A percentile compares a stretch with the other conserved stretches of the same genome.
These are phyloP conservation scores for Leccinum holopus DNA, from an alignment of 1,284 basidiomycete genomes.

Conservation along the genomic window DNA sequence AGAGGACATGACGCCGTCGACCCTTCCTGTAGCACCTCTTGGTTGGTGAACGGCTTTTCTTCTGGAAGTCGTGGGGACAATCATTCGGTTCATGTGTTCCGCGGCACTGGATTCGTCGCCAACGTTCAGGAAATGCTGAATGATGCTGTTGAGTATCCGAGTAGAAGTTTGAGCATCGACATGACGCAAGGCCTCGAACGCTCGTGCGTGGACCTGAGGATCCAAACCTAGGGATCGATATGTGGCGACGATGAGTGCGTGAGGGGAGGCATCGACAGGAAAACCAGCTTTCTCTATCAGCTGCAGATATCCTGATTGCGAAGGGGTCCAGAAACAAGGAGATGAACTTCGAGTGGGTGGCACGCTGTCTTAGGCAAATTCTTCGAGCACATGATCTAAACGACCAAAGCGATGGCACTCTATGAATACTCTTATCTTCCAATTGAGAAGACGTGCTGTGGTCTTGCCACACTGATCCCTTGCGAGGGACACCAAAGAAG, in stretches of 20 bases:
- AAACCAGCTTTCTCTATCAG: constrained; percentile 58
- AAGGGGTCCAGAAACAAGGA: constrained; percentile 62
- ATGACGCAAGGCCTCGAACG: constrained; percentile 46
- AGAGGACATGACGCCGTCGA: constrained; percentile 30
- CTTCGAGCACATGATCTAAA: constrained; percentile 46
- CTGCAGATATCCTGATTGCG: constrained; percentile 57
- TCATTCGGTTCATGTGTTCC: constrained; percentile 53
- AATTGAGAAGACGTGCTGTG: constrained; percentile 62
- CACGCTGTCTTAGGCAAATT: constrained; percentile 48
- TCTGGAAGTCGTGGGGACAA: constrained; percentile 36
- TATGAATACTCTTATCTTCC: constrained; percentile 58
- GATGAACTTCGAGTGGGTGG: constrained; percentile 56
- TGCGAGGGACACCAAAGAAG: constrained; percentile 46
- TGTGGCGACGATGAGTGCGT: constrained; percentile 55
- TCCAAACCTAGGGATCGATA: constrained; percentile 64
- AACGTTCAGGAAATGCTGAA: constrained; percentile 58
- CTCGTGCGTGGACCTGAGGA: constrained; percentile 48
- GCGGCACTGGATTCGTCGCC: constrained; percentile 48
- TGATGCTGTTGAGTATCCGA: constrained; percentile 58
- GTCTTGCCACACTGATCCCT: constrained; percentile 46
- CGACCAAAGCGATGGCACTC: constrained; percentile 49
- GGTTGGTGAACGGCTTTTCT: constrained; percentile 20
- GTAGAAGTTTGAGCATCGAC: constrained; percentile 45
- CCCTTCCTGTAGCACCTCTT: constrained; percentile 37
- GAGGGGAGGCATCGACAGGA: constrained; percentile 53